Base-by-base conservation (phyloP, 257 asterid genomes). In the Thymus mandschuricus region DNA sequence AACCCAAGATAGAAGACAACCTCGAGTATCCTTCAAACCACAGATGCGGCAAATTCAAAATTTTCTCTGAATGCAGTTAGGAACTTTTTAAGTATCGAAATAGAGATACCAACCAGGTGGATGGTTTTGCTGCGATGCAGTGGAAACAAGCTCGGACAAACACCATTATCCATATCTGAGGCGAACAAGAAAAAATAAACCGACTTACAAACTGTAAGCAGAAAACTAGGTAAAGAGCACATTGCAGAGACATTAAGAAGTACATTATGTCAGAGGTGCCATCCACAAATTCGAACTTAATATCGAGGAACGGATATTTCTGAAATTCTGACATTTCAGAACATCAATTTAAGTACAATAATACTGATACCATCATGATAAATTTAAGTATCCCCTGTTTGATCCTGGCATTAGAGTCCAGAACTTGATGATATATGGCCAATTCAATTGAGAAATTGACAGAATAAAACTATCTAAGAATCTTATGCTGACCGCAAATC, bases 101-200 rank as follows among this genome's bases (percentile, higher is more conserved):
- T 72, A 58, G 70, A 76, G 73, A 79, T 78, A 86, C 97, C 71
- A 81, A 91, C 97, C 93, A 91, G 90, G 83, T 91, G 95, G 83
- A 91, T 85, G 62, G 95, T 91, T 83, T 91, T 91, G 92, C 95
- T 81, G 66, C 95, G 88, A 77, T 91, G 91, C 75, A 87, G 83
- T 0, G 96, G 97, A 70, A 81, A 91, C 81, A 91, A 75, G 73
- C 90, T 81, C 15, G 89, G 95, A 59, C 78, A 69, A 68, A 81
- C 87, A 49, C 84, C 78, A 62, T 78, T 81, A 38, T 86, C 93
- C 97, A 91, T 91, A 52, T 68, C 81, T 81, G 86, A 78, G 73
- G 60, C 65, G 66, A 55, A 52, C 63, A 68, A 68, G 67, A 58
- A 73, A 73, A 57, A 44, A 21, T 21, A 21, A 61, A 54, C 40